Evolutionary conservation across 1,139 yeast species (phyloP), one percentile per base, ranked within the genome.

Genomic region (Yamadazyma spencermartinsiae): DNA sequence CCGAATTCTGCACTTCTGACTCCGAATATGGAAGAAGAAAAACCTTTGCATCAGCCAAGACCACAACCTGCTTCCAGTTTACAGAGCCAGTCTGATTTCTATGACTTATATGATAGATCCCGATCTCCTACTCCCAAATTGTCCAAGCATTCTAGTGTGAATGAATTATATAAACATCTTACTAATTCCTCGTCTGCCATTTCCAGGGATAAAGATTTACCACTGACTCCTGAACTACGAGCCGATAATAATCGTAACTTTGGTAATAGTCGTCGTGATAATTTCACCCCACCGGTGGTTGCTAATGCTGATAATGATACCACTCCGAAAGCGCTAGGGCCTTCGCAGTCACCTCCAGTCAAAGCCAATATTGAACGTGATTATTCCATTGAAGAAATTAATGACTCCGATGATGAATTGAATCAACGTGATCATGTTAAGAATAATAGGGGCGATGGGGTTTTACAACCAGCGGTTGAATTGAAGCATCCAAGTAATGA

Each of bases 361-460:
- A n/a, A n/a, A 37, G 16, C 23, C 40, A 24, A 12, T 10, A 26
- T 47, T 3, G 50, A 47, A 20, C 30, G 52, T 42, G 72, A 65
- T 34, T 63, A 54, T 38, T 64, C 68, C 8, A 69, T 71, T 39
- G 76, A 70, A 48, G 76, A 71, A 48, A 60, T 66, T 20, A 63
- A 67, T 44, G 71, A 67, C 43, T 59, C 69, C 23, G 74, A 69
- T 41, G 74, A 65, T 34, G 72, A 69, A 39, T 51, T 56, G 37
- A 48, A 36, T 20, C 44, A 43, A 16, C 43, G 42, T 29, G 21
- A 34, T 23, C 5, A 28, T 3, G 4, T 21, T 5, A 10, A 4
- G 7, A 19, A n/a, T 18, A 19, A 19, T 14, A 18, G 28, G 2
- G 33, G 28, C 3, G 33, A 31, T 13, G 34, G 36, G 2, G 30